These are phyloP conservation scores for Penicillium nucicola DNA, from an alignment of 495 filamentous ascomycete species.

Conservation along the genomic window DNA sequence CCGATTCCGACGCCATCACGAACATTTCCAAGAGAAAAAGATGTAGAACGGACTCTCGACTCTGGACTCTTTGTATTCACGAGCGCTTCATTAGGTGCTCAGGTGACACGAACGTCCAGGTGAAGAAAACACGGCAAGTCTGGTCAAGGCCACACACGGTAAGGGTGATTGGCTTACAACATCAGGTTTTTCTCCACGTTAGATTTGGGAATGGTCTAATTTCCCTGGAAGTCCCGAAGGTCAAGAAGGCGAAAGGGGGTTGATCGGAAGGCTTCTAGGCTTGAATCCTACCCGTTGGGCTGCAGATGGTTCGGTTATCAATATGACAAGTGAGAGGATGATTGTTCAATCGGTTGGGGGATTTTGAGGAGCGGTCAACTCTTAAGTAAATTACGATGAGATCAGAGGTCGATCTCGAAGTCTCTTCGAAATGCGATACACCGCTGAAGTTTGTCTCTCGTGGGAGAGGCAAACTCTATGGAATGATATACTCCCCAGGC, in stretches of 20 bases:
- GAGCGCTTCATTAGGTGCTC: constrained; percentile 13
- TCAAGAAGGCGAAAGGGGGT: constrained; percentile 13
- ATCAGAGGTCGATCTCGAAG: no score
- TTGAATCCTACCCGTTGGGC: constrained; percentile 14
- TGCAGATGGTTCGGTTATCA: constrained; percentile 10
- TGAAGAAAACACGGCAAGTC: constrained; percentile 1
- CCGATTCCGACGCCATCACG: constrained; percentile 4
- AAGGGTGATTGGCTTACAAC: constrained; percentile 11
- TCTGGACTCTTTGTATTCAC: not conserved
- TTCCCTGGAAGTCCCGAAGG: constrained; percentile 8
- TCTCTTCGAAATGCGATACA: no score
- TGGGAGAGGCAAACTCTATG: no score
- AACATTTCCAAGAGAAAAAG: constrained; percentile 8
- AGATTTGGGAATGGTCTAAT: not conserved
- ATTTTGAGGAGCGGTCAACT: constrained; percentile 11
- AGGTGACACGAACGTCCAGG: constrained; percentile 10
- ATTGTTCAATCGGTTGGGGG: constrained; percentile 15
- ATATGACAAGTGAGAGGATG: constrained; percentile 8
- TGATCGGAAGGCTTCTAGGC: constrained; percentile 6
- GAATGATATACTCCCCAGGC: no score
- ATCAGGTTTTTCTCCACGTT: not conserved
- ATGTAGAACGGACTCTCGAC: no score
- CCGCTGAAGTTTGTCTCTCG: no score
- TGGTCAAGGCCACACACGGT: no score
- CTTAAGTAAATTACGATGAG: not conserved